These are phyloP conservation scores for Lumnitzera racemosa DNA, from an alignment of 345 rosid species.

Conservation along the genomic window DNA sequence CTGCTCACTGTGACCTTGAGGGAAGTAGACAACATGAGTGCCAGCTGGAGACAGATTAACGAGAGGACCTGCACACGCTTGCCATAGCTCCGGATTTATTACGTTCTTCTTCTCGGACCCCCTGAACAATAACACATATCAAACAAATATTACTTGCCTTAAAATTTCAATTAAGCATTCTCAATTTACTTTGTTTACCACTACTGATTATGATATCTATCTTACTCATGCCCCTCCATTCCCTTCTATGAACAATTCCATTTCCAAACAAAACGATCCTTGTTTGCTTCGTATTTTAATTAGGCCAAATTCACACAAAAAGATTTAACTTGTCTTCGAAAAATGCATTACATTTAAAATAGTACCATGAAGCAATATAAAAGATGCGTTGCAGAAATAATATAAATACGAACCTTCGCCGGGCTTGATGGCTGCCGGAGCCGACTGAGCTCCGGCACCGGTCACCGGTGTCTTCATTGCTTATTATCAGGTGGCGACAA, in stretches of 20 bases:
- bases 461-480: slow-evolving; percentile 36
- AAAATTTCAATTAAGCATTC: slow-evolving; percentile 3
- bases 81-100: slow-evolving; percentile 65
- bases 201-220: too few species aligned
- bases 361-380: too few species aligned
- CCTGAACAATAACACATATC: slow-evolving; percentile 24
- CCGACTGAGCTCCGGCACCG: slow-evolving; percentile 26
- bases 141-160: background rate
- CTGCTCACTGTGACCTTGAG: slow-evolving; percentile 83
- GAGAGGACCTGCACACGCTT: slow-evolving; percentile 69
- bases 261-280: too few species aligned
- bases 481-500: background rate
- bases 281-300: too few species aligned
- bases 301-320: too few species aligned
- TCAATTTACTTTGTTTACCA: too few species aligned
- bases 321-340: too few species aligned
- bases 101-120: slow-evolving; percentile 40
- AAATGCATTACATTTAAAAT: too few species aligned
- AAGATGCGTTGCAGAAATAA: too few species aligned
- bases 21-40: slow-evolving; percentile 66
- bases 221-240: too few species aligned
- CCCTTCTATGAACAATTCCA: too few species aligned
- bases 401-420: slow-evolving; percentile 26
- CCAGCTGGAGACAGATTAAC: slow-evolving; percentile 55
- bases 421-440: slow-evolving; percentile 11